A percentile compares a stretch with the other conserved stretches of the same genome.
These are phyloP conservation scores for Camelina sativa DNA, from an alignment of 345 rosid species.

Conservation along the genomic window DNA sequence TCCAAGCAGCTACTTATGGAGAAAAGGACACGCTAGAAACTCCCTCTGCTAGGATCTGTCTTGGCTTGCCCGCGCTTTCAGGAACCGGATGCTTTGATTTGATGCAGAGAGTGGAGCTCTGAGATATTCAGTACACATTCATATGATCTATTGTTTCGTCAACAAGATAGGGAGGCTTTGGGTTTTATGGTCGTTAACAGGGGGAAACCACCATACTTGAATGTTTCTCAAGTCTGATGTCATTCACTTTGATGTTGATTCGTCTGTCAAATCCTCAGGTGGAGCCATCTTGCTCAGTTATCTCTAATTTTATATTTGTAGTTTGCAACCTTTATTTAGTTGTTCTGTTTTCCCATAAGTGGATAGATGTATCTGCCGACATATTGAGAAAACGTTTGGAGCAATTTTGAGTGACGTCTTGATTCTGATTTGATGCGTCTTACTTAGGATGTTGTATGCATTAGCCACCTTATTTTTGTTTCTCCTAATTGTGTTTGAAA, in stretches of 20 bases:
- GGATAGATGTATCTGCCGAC: slow-evolving; percentile 38
- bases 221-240: slow-evolving; percentile 1
- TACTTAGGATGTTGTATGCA: not conserved
- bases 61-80: slow-evolving; percentile 86
- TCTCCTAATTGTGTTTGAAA: slow-evolving; percentile 9
- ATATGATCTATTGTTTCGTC: not conserved
- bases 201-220: slow-evolving; percentile 1
- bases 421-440: slow-evolving; percentile 34
- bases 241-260: slow-evolving; percentile 1
- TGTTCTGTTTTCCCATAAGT: slow-evolving; percentile 10
- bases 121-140: not conserved
- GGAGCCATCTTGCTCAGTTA: slow-evolving; percentile 23
- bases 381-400: slow-evolving; percentile 28
- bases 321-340: not conserved
- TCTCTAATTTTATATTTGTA: slow-evolving; percentile 9
- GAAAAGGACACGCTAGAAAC: slow-evolving; percentile 73
- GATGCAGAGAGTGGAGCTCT: slow-evolving; percentile 57
- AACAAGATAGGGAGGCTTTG: not conserved
- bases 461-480: not conserved
- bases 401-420: slow-evolving; percentile 29
- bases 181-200: not conserved
- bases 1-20: slow-evolving; percentile 82
- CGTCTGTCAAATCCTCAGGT: slow-evolving; percentile 13
- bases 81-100: slow-evolving; percentile 94
- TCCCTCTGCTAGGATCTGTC: slow-evolving; percentile 88